These are phyloP conservation scores for Hyphodiscus hymeniophilus DNA, from an alignment of 495 filamentous ascomycete species.

Conservation along the genomic window DNA sequence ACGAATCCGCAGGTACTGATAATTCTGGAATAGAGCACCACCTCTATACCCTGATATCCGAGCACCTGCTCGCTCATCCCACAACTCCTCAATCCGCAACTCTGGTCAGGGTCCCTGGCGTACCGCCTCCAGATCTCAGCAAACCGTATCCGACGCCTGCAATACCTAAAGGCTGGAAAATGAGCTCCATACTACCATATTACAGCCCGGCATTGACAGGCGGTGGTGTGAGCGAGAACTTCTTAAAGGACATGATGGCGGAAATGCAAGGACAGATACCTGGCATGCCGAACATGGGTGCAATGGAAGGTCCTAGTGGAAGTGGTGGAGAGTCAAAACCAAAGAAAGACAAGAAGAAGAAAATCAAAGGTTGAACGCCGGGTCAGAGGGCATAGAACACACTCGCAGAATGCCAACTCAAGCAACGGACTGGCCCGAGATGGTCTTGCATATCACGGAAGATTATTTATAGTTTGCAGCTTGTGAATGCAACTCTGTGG, in stretches of 20 bases:
- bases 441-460: too few species aligned
- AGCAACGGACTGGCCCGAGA: too few species aligned
- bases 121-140: constrained; percentile 38
- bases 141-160: constrained; percentile 63
- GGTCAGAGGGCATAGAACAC: not conserved
- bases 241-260: constrained; percentile 94
- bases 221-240: constrained; percentile 91
- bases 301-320: constrained; percentile 2
- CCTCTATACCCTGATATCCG: constrained; percentile 67
- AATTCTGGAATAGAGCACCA: constrained; percentile 55
- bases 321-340: constrained; percentile 29
- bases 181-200: constrained; percentile 71
- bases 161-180: constrained; percentile 88
- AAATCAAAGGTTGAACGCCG: constrained; percentile 7
- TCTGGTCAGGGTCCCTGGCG: constrained; percentile 18
- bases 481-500: not conserved
- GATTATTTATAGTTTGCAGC: not conserved
- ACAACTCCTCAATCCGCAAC: constrained; percentile 53
- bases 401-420: not conserved
- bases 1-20: too few species aligned
- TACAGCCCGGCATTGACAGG: constrained; percentile 85
- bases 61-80: constrained; percentile 68
- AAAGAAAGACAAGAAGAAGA: constrained; percentile 31
- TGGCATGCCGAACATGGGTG: constrained; percentile 28
- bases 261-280: constrained; percentile 57